Evolutionary conservation across 495 filamentous ascomycete genomes (phyloP).

Genomic region (Neurospora terricola): DNA sequence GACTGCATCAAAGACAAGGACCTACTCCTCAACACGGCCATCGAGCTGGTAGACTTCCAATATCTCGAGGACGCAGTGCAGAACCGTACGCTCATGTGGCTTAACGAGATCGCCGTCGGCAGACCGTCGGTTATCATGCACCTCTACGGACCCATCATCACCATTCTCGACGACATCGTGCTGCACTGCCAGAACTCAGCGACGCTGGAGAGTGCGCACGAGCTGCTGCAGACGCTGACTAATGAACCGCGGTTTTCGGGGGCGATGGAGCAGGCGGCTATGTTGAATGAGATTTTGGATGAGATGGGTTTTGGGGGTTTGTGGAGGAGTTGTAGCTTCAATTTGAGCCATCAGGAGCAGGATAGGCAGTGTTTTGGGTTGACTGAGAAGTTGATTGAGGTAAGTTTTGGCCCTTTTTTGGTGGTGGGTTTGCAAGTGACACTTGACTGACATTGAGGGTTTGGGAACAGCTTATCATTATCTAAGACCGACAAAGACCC

Average conservation of each 20-base stretch:
- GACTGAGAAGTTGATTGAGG: conserved; percentile 51
- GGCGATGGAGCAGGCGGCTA: conserved; percentile 26
- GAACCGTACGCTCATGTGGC: conserved; percentile 40
- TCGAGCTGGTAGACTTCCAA: conserved; percentile 47
- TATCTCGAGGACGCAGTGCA: conserved; percentile 45
- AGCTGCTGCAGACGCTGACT: conserved; percentile 40
- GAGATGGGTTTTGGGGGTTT: conserved; percentile 49
- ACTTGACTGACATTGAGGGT: neutral
- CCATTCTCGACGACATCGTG: conserved; percentile 44
- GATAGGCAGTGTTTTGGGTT: conserved; percentile 41
- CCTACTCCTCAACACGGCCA: conserved; percentile 44
- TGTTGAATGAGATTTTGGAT: conserved; percentile 37
- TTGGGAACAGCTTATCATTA: neutral
- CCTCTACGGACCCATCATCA: conserved; percentile 40
- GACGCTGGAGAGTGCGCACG: conserved; percentile 42
- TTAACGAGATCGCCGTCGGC: conserved; percentile 36
- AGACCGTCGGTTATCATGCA: conserved; percentile 40
- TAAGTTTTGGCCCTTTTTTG: conserved; percentile 18
- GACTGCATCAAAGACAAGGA: conserved; percentile 42
- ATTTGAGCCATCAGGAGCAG: conserved; percentile 33
- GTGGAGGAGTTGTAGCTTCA: conserved; percentile 41
- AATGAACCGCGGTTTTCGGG: conserved; percentile 33
- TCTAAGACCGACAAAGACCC: neutral
- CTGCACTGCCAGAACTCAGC: conserved; percentile 41
- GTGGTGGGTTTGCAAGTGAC: neutral